Conservation (phyloP, 2,329 filamentous ascomycete species). For the Phyllosticta citriasiana region DNA sequence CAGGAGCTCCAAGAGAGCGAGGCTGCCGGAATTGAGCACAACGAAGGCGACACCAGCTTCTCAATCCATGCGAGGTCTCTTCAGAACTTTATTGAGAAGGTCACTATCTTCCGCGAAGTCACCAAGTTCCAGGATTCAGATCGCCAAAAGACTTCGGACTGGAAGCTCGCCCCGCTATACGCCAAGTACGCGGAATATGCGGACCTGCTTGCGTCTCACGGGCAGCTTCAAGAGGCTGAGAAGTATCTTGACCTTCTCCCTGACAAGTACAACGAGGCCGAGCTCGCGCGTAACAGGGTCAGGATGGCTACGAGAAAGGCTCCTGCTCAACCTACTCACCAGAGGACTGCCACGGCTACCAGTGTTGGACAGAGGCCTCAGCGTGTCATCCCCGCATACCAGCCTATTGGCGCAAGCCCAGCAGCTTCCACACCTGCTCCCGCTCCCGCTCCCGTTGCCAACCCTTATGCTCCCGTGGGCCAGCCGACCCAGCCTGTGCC, state of each 20-base stretch:
- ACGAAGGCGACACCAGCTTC: slow-evolving; percentile 68
- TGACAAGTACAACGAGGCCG: slow-evolving; percentile 70
- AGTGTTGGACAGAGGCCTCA: slow-evolving; percentile 22
- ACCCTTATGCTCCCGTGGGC: slow-evolving; percentile 24
- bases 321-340: slow-evolving; percentile 31
- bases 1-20: slow-evolving; percentile 80
- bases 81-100: slow-evolving; percentile 95
- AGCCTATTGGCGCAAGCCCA: slow-evolving; percentile 16
- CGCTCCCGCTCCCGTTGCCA: slow-evolving; percentile 11
- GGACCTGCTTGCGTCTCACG: slow-evolving; percentile 84
- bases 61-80: slow-evolving; percentile 82
- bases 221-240: slow-evolving; percentile 75
- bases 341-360: slow-evolving; percentile 30
- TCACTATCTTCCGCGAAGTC: slow-evolving; percentile 89
- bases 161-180: slow-evolving; percentile 83
- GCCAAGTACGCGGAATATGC: slow-evolving; percentile 96
- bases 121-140: slow-evolving; percentile 83
- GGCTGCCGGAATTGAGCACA: slow-evolving; percentile 59
- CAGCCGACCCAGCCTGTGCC: slow-evolving; percentile 23
- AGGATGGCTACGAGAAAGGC: slow-evolving; percentile 68
- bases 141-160: slow-evolving; percentile 59
- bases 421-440: slow-evolving; percentile 13
- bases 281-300: slow-evolving; percentile 76
- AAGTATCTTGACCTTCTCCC: slow-evolving; percentile 87
- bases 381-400: slow-evolving; percentile 27